These are phyloP conservation scores for Pulicaria dysenterica DNA, from an alignment of 129 eudicot genomes.

Conservation along the genomic window DNA sequence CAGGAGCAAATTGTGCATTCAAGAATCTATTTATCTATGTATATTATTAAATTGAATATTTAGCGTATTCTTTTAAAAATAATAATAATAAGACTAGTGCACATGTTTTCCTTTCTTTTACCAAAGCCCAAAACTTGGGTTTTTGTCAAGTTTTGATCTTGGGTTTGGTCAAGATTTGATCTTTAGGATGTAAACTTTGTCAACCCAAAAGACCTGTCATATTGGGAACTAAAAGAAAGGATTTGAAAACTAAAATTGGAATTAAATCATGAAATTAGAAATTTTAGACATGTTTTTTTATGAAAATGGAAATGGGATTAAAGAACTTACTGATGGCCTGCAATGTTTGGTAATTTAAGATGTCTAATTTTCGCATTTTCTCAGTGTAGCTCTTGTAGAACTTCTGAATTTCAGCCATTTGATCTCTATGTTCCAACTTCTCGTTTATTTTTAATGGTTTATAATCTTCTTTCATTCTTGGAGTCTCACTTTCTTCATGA, in stretches of 20 bases:
- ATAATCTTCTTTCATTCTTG: conserved; percentile 66
- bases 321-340: conserved; percentile 86
- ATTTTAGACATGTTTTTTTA: conserved; percentile 3
- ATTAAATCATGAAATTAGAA: conserved; percentile 7
- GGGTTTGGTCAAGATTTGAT: conserved; percentile 20
- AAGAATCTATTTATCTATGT: background rate
- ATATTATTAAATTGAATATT: background rate
- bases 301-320: conserved; percentile 6
- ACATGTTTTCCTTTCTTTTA: conserved; percentile 13
- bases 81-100: background rate
- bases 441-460: conserved; percentile 68
- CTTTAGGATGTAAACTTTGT: conserved; percentile 4
- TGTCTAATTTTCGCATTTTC: conserved; percentile 80
- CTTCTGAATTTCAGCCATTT: conserved; percentile 70
- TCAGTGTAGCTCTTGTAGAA: conserved; percentile 81
- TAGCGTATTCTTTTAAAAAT: conserved; percentile 2
- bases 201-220: conserved; percentile 17
- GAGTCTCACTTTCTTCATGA: conserved; percentile 79
- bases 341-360: conserved; percentile 83
- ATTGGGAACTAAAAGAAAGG: background rate
- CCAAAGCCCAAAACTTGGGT: background rate
- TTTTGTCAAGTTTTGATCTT: conserved; percentile 21
- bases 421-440: conserved; percentile 71
- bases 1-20: conserved; percentile 20
- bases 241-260: background rate